A percentile compares a stretch with the other conserved stretches of the same genome.
Conservation (phyloP, 441 rosid species). For the Erodium chrysanthum region DNA sequence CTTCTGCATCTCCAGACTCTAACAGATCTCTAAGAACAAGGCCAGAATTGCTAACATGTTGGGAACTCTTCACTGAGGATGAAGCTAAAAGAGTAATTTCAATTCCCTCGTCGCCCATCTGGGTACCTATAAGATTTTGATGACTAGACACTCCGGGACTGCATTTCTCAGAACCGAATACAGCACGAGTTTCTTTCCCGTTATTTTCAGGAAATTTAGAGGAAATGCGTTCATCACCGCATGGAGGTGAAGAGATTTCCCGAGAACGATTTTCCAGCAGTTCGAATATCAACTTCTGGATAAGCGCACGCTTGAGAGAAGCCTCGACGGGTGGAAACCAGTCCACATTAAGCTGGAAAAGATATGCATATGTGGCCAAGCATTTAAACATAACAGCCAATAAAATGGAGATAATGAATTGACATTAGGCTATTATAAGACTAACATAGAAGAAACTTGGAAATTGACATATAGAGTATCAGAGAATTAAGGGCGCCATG, state of each 20-base stretch:
- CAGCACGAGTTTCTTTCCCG: constrained; percentile 27
- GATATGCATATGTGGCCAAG: too few relatives aligned
- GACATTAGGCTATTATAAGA: background rate
- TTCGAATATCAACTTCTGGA: constrained; percentile 49
- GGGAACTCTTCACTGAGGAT: constrained; percentile 51
- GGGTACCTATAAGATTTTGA: constrained; percentile 36
- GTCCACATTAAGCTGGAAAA: constrained; percentile 44
- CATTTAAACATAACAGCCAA: background rate
- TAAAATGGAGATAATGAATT: constrained; percentile 2
- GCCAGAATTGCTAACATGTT: constrained; percentile 50
- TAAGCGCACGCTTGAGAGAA: constrained; percentile 55
- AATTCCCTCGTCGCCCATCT: constrained; percentile 46
- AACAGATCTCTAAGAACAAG: constrained; percentile 76
- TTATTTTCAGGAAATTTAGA: constrained; percentile 34
- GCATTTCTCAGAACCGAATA: constrained; percentile 36
- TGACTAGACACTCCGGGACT: constrained; percentile 33
- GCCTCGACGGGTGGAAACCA: constrained; percentile 68
- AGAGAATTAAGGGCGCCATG: background rate
- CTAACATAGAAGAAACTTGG: background rate
- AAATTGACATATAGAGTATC: background rate
- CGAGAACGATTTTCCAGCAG: constrained; percentile 44
- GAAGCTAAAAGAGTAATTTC: constrained; percentile 59
- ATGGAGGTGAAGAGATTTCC: too few relatives aligned
- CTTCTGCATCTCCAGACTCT: constrained; percentile 56
- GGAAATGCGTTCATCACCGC: constrained; percentile 32